Conservation (phyloP, 2,329 filamentous ascomycete species). For the Hymenoscyphus infarciens region DNA sequence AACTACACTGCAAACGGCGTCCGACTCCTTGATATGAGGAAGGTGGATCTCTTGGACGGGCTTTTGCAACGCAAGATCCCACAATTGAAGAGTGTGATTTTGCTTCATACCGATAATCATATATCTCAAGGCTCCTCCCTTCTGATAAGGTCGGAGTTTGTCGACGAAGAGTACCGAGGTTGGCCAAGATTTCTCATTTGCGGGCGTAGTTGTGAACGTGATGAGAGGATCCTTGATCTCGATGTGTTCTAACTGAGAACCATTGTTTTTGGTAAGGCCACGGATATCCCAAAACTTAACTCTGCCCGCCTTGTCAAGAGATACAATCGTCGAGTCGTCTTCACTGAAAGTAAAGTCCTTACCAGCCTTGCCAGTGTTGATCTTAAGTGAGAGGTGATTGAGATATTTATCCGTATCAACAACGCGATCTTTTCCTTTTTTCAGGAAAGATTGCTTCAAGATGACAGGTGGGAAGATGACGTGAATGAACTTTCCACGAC, state of each 20-base stretch:
- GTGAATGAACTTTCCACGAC: constrained; percentile 92
- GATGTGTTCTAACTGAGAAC: constrained; percentile 38
- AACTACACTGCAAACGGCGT: constrained; percentile 95
- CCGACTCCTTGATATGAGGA: constrained; percentile 91
- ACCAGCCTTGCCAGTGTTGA: constrained; percentile 94
- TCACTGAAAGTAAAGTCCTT: constrained; percentile 98
- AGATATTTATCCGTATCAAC: constrained; percentile 88
- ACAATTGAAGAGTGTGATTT: constrained; percentile 96
- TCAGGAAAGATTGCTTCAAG: constrained; percentile 60
- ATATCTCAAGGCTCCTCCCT: constrained; percentile 85
- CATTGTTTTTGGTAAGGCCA: constrained; percentile 55
- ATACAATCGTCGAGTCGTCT: constrained; percentile 91
- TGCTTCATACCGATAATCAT: constrained; percentile 98
- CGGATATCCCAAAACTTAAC: constrained; percentile 99
- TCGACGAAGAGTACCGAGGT: constrained; percentile 95
- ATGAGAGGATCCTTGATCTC: constrained; percentile 84
- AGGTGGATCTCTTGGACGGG: constrained; percentile 96
- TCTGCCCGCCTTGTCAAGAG: constrained; percentile 91
- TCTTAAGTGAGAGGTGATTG: constrained; percentile 82
- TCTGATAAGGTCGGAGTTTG: constrained; percentile 90
- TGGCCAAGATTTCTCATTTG: constrained; percentile 92
- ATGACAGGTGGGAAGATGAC: constrained; percentile 71
- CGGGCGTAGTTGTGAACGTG: constrained; percentile 80
- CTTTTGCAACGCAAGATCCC: constrained; percentile 93
- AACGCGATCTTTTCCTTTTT: constrained; percentile 59